Conservation (phyloP, 169 alveolate species). For the Eimeria maxima region DNA sequence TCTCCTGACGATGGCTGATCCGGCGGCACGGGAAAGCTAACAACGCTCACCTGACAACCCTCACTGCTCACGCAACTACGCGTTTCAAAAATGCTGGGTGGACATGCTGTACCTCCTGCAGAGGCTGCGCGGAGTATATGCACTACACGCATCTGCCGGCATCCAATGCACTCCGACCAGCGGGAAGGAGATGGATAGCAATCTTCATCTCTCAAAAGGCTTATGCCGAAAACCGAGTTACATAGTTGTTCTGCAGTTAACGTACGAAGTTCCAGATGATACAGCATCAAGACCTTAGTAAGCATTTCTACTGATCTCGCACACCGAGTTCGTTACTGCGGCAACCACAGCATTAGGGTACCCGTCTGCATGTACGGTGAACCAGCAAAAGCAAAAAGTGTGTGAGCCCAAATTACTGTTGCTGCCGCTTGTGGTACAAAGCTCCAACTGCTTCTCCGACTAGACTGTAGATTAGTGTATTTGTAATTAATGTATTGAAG, state of each 20-base stretch:
- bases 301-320: background rate
- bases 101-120: slow-evolving; percentile 57
- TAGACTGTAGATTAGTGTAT: background rate
- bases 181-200: slow-evolving; percentile 75
- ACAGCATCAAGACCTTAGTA: background rate
- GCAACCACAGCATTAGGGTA: background rate
- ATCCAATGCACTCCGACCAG: slow-evolving; percentile 77
- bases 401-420: background rate
- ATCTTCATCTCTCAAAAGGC: slow-evolving; percentile 59
- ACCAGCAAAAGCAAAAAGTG: background rate
- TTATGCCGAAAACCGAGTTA: slow-evolving; percentile 45
- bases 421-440: background rate
- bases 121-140: slow-evolving; percentile 73
- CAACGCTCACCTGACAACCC: slow-evolving; percentile 65
- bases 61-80: slow-evolving; percentile 58
- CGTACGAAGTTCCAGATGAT: background rate
- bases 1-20: slow-evolving; percentile 59
- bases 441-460: background rate
- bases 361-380: background rate
- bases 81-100: slow-evolving; percentile 63
- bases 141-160: slow-evolving; percentile 74
- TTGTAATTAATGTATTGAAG: background rate
- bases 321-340: background rate
- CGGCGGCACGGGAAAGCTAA: slow-evolving; percentile 65
- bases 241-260: slow-evolving; percentile 47